Conservation (phyloP, 352 stramenopile genomes). For the Pythium pyrilobum region DNA sequence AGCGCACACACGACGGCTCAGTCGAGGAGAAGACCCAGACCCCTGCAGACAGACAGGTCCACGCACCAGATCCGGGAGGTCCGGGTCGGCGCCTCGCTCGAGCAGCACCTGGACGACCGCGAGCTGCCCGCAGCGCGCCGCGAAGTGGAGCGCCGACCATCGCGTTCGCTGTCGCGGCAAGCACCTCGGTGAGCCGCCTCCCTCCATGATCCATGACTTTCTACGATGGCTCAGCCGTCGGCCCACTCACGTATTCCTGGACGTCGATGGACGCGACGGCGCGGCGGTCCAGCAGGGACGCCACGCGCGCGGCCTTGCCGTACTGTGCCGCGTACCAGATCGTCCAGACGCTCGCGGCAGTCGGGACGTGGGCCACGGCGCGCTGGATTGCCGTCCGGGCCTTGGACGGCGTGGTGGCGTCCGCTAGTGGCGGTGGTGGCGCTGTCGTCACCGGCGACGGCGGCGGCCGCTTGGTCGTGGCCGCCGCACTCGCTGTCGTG, state of each 20-base stretch:
- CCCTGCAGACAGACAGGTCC: too few species aligned
- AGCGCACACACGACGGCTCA: neutral
- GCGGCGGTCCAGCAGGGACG: constrained; percentile 41
- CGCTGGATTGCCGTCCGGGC: constrained; percentile 8
- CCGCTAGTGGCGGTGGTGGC: neutral
- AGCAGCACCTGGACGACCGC: constrained; percentile 44
- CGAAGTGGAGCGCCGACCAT: constrained; percentile 63
- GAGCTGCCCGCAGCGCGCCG: constrained; percentile 45
- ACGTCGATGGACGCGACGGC: constrained; percentile 36
- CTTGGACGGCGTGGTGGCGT: neutral
- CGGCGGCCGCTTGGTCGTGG: neutral
- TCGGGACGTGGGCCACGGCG: neutral
- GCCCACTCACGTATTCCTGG: constrained; percentile 42
- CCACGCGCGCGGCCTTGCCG: constrained; percentile 46
- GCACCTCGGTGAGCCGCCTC: neutral
- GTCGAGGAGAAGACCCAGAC: too few species aligned
- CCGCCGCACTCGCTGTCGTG: neutral
- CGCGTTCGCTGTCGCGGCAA: constrained; percentile 30
- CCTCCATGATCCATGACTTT: too few species aligned
- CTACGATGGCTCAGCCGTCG: too few species aligned
- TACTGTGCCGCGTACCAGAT: constrained; percentile 71
- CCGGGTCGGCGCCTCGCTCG: constrained; percentile 34
- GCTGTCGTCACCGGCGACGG: neutral
- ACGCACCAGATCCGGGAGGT: constrained; percentile 40
- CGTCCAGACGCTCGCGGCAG: constrained; percentile 40